These are phyloP conservation scores for Colletotrichum liriopes DNA, from an alignment of 2,329 filamentous ascomycete species.

Conservation along the genomic window DNA sequence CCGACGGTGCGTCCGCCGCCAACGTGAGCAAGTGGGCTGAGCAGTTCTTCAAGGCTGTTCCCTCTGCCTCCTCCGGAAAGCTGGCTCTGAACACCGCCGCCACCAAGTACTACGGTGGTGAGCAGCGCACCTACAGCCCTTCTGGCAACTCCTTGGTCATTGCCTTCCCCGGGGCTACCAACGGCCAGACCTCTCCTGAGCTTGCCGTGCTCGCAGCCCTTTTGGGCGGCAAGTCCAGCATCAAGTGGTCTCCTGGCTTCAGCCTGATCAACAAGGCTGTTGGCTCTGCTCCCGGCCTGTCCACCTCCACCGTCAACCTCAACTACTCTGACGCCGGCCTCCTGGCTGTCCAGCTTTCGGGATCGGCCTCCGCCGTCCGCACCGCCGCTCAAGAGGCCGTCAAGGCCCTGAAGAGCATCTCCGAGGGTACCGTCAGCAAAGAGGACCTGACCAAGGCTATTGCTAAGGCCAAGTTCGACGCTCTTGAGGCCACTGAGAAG, in stretches of 20 bases:
- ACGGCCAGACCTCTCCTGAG: slow-evolving; percentile 88
- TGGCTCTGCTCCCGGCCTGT: slow-evolving; percentile 75
- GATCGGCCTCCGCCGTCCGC: slow-evolving; percentile 80
- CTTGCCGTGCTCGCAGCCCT: slow-evolving; percentile 89
- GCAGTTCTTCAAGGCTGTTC: slow-evolving; percentile 88
- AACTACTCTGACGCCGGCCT: slow-evolving; percentile 96
- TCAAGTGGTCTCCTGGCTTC: slow-evolving; percentile 98
- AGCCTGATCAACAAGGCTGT: slow-evolving; percentile 88
- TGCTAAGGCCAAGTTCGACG: slow-evolving; percentile 93
- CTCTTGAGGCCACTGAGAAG: slow-evolving; percentile 86
- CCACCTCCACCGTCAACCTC: slow-evolving; percentile 81
- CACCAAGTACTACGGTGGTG: slow-evolving; percentile 93
- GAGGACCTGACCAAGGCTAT: slow-evolving; percentile 94
- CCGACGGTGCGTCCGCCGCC: slow-evolving; percentile 85
- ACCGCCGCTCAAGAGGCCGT: slow-evolving; percentile 83
- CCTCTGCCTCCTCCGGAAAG: slow-evolving; percentile 67
- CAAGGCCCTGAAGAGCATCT: slow-evolving; percentile 86
- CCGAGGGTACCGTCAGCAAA: slow-evolving; percentile 80
- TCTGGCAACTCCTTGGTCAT: slow-evolving; percentile 88
- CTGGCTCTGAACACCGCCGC: slow-evolving; percentile 72
- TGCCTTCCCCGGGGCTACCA: slow-evolving; percentile 92
- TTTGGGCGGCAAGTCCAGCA: slow-evolving; percentile 89
- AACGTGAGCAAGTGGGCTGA: slow-evolving; percentile 91
- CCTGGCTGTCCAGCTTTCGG: slow-evolving; percentile 85
- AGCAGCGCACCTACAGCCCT: slow-evolving; percentile 87